phyloP scores from a whole-genome alignment of 1,284 basidiomycete species.

The Kalmanozyma brasiliensis region DNA sequence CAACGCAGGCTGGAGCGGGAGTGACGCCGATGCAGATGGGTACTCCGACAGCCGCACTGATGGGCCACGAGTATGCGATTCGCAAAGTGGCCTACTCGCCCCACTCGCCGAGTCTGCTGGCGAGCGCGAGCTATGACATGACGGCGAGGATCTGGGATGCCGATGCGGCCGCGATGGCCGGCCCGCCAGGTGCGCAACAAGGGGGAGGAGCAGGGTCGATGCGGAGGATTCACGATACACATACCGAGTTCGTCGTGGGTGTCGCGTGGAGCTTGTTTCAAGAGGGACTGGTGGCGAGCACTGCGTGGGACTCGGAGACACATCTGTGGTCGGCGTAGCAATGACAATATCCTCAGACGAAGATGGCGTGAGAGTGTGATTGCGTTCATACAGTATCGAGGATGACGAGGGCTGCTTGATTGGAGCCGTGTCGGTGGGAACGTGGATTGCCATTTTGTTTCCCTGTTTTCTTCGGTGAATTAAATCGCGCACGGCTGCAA shows the following conservation, averaged over 20 bases:
- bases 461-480: neutral
- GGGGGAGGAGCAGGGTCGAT: conserved; percentile 60
- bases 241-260: conserved; percentile 94
- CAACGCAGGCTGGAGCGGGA: neutral
- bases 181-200: conserved; percentile 7
- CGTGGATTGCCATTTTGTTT: neutral
- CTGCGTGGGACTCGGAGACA: conserved; percentile 87
- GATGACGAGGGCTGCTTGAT: too few species aligned
- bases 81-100: conserved; percentile 71
- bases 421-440: neutral
- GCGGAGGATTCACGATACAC: conserved; percentile 78
- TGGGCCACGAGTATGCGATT: conserved; percentile 71
- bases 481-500: too few species aligned
- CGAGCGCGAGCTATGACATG: conserved; percentile 94
- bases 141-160: conserved; percentile 81
- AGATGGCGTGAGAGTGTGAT: neutral
- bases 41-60: conserved; percentile 45
- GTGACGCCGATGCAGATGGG: conserved; percentile 16
- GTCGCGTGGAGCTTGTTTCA: conserved; percentile 85
- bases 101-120: conserved; percentile 79
- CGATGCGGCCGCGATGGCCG: conserved; percentile 39
- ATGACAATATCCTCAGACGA: neutral
- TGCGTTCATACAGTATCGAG: too few species aligned
- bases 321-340: conserved; percentile 73
- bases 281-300: conserved; percentile 83